Base-by-base conservation (phyloP, 2,329 filamentous ascomycete species). In the Diaporthe longicolla region DNA sequence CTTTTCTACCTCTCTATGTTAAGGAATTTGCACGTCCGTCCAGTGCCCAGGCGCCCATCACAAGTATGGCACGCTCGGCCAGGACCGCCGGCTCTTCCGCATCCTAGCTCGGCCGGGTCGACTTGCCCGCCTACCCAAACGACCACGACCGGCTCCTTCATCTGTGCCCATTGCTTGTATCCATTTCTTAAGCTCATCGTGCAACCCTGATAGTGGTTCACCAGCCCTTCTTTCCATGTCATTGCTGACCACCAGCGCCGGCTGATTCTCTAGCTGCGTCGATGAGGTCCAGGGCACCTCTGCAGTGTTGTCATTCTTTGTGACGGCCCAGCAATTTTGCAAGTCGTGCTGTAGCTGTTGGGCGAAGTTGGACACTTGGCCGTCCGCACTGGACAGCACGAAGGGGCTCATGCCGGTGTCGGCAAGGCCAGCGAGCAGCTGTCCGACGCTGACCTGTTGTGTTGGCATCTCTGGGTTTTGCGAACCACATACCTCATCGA, bases 291-390 rank as follows among this genome's bases (percentile, higher is more conserved):
- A 81, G 6, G 84, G 83, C 4, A 81, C 82, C 72, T 82, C 84
- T 32, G 87, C 82, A 0, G 80, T 83, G 15, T 87, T 82, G 4
- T 74, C 79, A 2, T 78, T 77, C 4, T 77, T 78, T 4, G 79
- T 79, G 1, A 81, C 77, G 10, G 82, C 73, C 88, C 88, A 89
- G 55, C 84, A 86, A 58, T 82, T 83, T 5, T 80, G 79, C 15
- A 89, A 83, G 55, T 89, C 87, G 11, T 82, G 81, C 7, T 83
- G 71, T 50, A 89, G 86, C 65, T 83, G 83, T 21, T 82, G 81
- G 9, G 81, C 79, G 72, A 89, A 89, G 55, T 76, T 82, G 40
- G 80, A 78, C 11, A 85, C 78, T 35, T 85, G 80, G 3, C 81
- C 73, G 43, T 83, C 76, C 74, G 43, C 75, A 70, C 71, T 26